These are phyloP conservation scores for Halophytophthora batemanensis DNA, from an alignment of 352 stramenopile species.

Conservation along the genomic window DNA sequence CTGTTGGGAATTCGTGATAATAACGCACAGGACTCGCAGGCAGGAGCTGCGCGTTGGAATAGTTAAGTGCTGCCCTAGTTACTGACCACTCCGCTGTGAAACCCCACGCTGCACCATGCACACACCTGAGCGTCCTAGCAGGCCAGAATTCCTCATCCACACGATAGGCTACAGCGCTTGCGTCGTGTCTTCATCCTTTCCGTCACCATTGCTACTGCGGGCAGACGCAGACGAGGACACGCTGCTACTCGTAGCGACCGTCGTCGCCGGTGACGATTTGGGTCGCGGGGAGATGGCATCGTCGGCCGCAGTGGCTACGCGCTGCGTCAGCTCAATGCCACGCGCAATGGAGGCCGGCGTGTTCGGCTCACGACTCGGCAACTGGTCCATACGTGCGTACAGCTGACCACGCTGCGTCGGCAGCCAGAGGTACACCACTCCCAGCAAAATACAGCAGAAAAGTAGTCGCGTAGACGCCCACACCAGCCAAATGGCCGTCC, in stretches of 20 bases:
- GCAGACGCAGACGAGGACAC: conserved; percentile 1
- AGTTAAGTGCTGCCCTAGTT: too few relatives aligned
- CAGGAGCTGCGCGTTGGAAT: too few relatives aligned
- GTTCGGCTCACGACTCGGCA: conserved; percentile 62
- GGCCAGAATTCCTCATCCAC: too few relatives aligned
- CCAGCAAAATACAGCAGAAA: conserved; percentile 61
- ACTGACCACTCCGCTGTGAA: too few relatives aligned
- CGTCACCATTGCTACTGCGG: too few relatives aligned
- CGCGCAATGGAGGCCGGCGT: conserved; percentile 42
- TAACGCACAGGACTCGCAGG: too few relatives aligned
- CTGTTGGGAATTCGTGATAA: too few relatives aligned
- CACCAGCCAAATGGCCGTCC: conserved; percentile 75
- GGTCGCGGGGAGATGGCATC: conserved; percentile 22
- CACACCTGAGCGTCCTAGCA: too few relatives aligned
- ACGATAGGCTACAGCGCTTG: too few relatives aligned
- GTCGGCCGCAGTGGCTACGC: conserved; percentile 52
- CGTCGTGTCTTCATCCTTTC: too few relatives aligned
- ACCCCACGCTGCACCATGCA: too few relatives aligned
- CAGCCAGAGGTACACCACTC: conserved; percentile 74
- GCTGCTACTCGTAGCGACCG: background rate
- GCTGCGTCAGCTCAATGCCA: conserved; percentile 54
- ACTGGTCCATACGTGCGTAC: conserved; percentile 79
- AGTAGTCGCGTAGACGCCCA: conserved; percentile 75
- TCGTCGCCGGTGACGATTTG: conserved; percentile 5
- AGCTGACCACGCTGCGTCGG: conserved; percentile 59